Evolutionary conservation across 306 rosid species (phyloP).

Genomic region (Trifolium dubium): DNA sequence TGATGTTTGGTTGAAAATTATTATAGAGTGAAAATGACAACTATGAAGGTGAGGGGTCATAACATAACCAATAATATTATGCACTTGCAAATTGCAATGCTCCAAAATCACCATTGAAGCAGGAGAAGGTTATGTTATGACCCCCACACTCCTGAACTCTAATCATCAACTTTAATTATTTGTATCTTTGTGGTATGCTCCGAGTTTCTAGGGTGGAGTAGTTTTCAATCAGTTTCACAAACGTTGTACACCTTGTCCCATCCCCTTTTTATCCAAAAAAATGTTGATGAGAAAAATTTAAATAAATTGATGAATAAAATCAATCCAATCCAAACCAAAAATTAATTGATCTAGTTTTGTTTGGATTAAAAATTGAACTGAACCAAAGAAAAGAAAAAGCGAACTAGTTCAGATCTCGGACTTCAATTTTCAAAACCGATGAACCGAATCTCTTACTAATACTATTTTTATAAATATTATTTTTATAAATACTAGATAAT

Average conservation of each 20-base stretch:
- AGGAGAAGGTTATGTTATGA: not conserved
- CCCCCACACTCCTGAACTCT: not conserved
- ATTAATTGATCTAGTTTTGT: too few species aligned
- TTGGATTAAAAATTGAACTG: too few species aligned
- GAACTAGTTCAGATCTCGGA: too few species aligned
- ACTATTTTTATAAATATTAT: too few species aligned
- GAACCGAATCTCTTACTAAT: too few species aligned
- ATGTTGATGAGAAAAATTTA: not conserved
- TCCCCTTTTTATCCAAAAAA: constrained; percentile 5
- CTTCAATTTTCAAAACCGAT: too few species aligned
- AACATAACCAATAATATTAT: constrained; percentile 29
- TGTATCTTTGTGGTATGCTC: not conserved
- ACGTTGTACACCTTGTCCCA: constrained; percentile 3
- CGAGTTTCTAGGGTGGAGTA: not conserved
- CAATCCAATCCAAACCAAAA: too few species aligned
- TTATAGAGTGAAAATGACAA: not conserved
- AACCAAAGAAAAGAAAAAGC: too few species aligned
- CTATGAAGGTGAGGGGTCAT: constrained; percentile 28
- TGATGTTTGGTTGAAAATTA: constrained; percentile 37
- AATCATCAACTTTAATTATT: not conserved
- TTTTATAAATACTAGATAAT: too few species aligned
- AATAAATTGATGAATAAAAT: too few species aligned
- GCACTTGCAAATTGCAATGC: constrained; percentile 17
- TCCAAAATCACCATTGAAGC: constrained; percentile 2
- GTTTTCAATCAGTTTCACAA: constrained; percentile 4